Conservation (phyloP, 768 basidiomycete genomes). For the Boletus rubescentipes region DNA sequence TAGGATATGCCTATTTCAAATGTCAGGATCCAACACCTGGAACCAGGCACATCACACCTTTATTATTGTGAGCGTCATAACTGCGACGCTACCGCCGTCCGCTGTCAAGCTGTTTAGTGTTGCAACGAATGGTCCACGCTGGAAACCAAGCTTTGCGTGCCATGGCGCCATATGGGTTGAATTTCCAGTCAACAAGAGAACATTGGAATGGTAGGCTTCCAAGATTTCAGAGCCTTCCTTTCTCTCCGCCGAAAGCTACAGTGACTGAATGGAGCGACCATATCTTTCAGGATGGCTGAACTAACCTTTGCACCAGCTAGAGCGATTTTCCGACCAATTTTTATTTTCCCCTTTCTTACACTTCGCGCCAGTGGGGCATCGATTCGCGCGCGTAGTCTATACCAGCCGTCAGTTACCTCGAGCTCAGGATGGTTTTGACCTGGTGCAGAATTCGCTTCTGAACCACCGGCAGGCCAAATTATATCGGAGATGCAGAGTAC, state of each 20-base stretch:
- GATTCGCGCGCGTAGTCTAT: slow-evolving; percentile 72
- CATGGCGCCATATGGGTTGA: slow-evolving; percentile 84
- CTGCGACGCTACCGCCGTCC: slow-evolving; percentile 77
- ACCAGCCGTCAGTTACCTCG: slow-evolving; percentile 99
- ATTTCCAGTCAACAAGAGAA: slow-evolving; percentile 75
- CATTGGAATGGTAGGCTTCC: slow-evolving; percentile 69
- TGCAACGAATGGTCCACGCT: slow-evolving; percentile 61
- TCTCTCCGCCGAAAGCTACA: slow-evolving; percentile 62
- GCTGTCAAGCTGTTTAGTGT: slow-evolving; percentile 75
- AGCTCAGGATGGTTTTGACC: slow-evolving; percentile 54
- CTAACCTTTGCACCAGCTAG: slow-evolving; percentile 78
- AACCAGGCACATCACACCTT: slow-evolving; percentile 44
- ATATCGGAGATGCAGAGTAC: slow-evolving; percentile 82
- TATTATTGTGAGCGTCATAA: slow-evolving; percentile 70
- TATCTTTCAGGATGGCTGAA: slow-evolving; percentile 1
- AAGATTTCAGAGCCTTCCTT: slow-evolving; percentile 83
- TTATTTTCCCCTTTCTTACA: slow-evolving; percentile 60
- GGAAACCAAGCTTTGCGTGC: slow-evolving; percentile 87
- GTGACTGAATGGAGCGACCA: neutral
- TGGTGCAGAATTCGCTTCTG: slow-evolving; percentile 38
- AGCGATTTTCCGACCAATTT: slow-evolving; percentile 80
- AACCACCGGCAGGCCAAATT: slow-evolving; percentile 44
- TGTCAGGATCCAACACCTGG: neutral
- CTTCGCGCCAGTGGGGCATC: slow-evolving; percentile 76
- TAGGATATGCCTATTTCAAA: slow-evolving; percentile 55